phyloP scores from a whole-genome alignment of 1,284 basidiomycete genomes.

The Phellopilus nigrolimitatus region DNA sequence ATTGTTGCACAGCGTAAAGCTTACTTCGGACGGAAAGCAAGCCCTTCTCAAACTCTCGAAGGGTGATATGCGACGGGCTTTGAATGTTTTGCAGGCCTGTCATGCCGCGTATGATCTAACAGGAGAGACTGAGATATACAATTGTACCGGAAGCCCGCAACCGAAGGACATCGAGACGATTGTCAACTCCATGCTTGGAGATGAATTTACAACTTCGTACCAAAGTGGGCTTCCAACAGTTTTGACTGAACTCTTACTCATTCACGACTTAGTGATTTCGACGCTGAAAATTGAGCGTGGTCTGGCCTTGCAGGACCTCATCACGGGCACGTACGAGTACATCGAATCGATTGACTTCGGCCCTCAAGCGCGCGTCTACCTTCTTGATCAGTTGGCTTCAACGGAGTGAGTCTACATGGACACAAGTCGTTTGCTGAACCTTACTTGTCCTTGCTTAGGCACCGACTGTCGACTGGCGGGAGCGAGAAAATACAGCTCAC shows the following conservation, averaged over 20 bases:
- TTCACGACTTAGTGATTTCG: constrained; percentile 78
- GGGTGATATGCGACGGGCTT: constrained; percentile 96
- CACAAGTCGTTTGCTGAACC: constrained; percentile 10
- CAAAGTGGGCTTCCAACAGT: constrained; percentile 51
- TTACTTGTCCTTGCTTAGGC: constrained; percentile 42
- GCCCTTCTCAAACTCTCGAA: constrained; percentile 90
- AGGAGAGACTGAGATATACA: constrained; percentile 91
- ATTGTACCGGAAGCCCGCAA: constrained; percentile 95
- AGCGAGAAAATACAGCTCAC: constrained; percentile 95
- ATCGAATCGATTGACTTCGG: constrained; percentile 85
- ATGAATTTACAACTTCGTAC: constrained; percentile 94
- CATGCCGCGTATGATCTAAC: constrained; percentile 91
- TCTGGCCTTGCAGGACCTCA: constrained; percentile 90
- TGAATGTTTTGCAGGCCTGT: constrained; percentile 97
- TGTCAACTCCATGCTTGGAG: constrained; percentile 92
- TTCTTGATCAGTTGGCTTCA: constrained; percentile 86
- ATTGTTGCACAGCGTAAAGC: constrained; percentile 59
- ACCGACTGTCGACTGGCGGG: constrained; percentile 89
- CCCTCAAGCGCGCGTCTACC: constrained; percentile 80
- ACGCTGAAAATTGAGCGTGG: constrained; percentile 89
- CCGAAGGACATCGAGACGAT: constrained; percentile 91
- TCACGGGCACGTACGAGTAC: constrained; percentile 92
- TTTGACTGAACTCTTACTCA: too few species aligned
- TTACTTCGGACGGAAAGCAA: constrained; percentile 83
- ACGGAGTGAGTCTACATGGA: constrained; percentile 66